These are phyloP conservation scores for Senna siamea DNA, from an alignment of 306 rosid species.

Conservation along the genomic window DNA sequence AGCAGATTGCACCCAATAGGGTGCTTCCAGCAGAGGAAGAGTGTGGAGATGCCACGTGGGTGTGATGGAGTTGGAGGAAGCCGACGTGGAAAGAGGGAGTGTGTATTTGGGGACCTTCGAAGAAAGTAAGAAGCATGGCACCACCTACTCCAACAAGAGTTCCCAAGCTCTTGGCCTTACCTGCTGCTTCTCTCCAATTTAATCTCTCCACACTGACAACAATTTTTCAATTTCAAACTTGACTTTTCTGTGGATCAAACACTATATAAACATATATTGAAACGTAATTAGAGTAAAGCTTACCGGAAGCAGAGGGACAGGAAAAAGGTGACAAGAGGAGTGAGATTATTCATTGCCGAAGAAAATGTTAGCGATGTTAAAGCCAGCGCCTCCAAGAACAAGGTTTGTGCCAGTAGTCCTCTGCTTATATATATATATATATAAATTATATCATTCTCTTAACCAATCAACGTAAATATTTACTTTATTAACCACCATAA, in stretches of 20 bases:
- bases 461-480: no score
- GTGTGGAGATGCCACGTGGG: no score
- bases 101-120: constrained; percentile 49
- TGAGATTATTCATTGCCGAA: constrained; percentile 63
- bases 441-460: neutral
- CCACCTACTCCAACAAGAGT: constrained; percentile 53
- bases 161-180: constrained; percentile 57
- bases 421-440: constrained; percentile 41
- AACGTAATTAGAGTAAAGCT: neutral
- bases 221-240: no score
- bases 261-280: no score
- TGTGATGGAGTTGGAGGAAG: neutral
- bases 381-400: constrained; percentile 54
- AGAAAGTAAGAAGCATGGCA: constrained; percentile 60
- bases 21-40: no score
- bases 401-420: constrained; percentile 62
- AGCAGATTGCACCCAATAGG: constrained; percentile 23
- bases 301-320: constrained; percentile 62
- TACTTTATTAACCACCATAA: no score
- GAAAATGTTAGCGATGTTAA: constrained; percentile 73
- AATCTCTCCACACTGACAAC: constrained; percentile 47
- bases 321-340: constrained; percentile 67
- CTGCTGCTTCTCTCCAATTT: constrained; percentile 37
- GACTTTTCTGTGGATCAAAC: no score
- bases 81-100: constrained; percentile 31